A percentile compares a stretch with the other conserved stretches of the same genome.
Evolutionary conservation across 305 asterid genomes (phyloP).

Genomic region (Ajuga reptans): DNA sequence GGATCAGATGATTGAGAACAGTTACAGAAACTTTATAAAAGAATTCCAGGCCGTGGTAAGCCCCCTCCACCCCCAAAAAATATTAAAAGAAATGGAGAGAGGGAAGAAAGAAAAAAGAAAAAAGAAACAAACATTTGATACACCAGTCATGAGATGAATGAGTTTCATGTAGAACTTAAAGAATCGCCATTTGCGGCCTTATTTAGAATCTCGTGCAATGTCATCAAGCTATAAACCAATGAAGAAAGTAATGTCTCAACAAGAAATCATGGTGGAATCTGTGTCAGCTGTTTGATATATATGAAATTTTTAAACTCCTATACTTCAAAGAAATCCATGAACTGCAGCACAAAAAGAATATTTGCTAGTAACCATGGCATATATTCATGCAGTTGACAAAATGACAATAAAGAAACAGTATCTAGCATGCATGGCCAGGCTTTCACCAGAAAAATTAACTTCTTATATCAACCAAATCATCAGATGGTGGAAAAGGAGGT

Average conservation of each 20-base stretch:
- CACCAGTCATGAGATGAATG: background rate
- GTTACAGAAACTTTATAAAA: constrained; percentile 8
- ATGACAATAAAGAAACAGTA: background rate
- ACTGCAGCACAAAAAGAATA: background rate
- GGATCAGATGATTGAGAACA: constrained; percentile 24
- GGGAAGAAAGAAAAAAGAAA: background rate
- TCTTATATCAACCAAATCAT: background rate
- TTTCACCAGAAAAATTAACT: background rate
- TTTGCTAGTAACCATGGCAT: background rate
- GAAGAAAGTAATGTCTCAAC: background rate
- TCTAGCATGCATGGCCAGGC: background rate
- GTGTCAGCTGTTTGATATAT: background rate
- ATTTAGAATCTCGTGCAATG: background rate
- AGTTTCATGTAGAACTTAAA: background rate
- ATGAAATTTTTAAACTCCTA: background rate
- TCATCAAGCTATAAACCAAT: background rate
- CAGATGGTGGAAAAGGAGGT: no score
- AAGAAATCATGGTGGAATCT: background rate
- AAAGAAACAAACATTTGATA: background rate
- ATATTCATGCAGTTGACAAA: background rate
- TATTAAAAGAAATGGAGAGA: background rate
- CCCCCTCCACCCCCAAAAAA: background rate
- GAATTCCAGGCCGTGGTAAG: no score
- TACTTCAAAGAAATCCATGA: background rate
- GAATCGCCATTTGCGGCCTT: background rate